Evolutionary conservation across 108 stramenopile genomes (phyloP).

Genomic region (Halocafeteria seosinensis): DNA sequence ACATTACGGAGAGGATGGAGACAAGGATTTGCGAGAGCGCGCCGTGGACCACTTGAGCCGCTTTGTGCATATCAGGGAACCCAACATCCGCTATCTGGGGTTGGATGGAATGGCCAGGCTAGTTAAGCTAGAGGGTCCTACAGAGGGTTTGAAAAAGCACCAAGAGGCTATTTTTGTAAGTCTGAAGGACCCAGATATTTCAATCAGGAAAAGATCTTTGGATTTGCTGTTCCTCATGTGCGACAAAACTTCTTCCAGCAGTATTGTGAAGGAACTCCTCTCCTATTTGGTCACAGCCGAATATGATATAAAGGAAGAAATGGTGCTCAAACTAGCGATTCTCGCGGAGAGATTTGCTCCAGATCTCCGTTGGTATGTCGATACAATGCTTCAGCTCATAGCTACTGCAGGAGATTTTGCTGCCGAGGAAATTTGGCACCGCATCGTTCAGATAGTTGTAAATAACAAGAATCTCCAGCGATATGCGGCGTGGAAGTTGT

Average conservation of each 20-base stretch:
- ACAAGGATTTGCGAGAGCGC: constrained; percentile 48
- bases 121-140: constrained; percentile 65
- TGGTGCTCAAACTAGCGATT: constrained; percentile 94
- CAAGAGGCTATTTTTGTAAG: constrained; percentile 70
- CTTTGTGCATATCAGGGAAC: constrained; percentile 77
- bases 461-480: constrained; percentile 77
- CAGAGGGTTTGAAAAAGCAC: constrained; percentile 61
- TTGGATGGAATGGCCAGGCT: constrained; percentile 78
- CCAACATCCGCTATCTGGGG: constrained; percentile 89
- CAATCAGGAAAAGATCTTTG: constrained; percentile 72
- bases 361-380: constrained; percentile 86
- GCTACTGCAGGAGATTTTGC: constrained; percentile 80
- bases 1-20: constrained; percentile 59
- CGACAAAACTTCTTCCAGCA: constrained; percentile 68
- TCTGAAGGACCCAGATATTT: constrained; percentile 84
- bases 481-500: constrained; percentile 73
- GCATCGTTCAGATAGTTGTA: constrained; percentile 90
- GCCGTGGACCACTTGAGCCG: constrained; percentile 76
- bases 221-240: constrained; percentile 90
- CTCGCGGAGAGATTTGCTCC: constrained; percentile 88
- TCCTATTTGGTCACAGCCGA: constrained; percentile 61
- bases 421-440: constrained; percentile 87
- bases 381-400: constrained; percentile 80
- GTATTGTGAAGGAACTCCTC: constrained; percentile 78
- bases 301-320: constrained; percentile 76